phyloP scores from a whole-genome alignment of 148 eudicot genomes.

The Silene conica region DNA sequence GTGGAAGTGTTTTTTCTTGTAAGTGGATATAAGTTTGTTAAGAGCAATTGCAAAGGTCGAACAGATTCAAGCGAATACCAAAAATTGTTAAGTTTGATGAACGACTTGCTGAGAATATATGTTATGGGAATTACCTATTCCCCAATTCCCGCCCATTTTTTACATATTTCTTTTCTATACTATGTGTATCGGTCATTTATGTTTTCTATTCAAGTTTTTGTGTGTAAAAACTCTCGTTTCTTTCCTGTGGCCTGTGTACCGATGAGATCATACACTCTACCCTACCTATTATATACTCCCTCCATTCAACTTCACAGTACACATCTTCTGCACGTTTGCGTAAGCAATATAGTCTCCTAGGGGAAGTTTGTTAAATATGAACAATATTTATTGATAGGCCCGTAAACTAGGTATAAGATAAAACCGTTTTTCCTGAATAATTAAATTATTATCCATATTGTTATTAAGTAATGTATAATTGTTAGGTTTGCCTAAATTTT shows the following conservation, averaged over 20 bases:
- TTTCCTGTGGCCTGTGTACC: background rate
- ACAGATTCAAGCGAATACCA: background rate
- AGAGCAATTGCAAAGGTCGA: background rate
- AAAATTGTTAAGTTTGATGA: background rate
- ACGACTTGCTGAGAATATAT: background rate
- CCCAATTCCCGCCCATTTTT: too few species aligned
- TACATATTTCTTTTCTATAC: too few species aligned
- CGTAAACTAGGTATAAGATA: background rate
- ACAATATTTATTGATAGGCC: background rate
- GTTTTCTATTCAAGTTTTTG: too few species aligned
- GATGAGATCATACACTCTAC: too few species aligned
- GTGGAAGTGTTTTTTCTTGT: too few species aligned
- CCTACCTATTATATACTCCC: too few species aligned
- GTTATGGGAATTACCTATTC: background rate
- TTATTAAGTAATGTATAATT: background rate
- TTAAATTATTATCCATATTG: background rate
- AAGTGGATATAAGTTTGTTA: background rate
- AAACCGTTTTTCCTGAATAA: background rate
- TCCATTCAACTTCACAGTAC: too few species aligned
- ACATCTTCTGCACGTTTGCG: too few species aligned
- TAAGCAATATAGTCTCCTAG: background rate
- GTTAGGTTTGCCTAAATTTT: background rate
- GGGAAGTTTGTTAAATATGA: background rate
- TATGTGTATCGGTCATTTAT: too few species aligned
- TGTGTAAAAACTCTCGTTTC: too few species aligned